These are phyloP conservation scores for Rhynchosporium secalis DNA, from an alignment of 2,329 filamentous ascomycete genomes.

Conservation along the genomic window DNA sequence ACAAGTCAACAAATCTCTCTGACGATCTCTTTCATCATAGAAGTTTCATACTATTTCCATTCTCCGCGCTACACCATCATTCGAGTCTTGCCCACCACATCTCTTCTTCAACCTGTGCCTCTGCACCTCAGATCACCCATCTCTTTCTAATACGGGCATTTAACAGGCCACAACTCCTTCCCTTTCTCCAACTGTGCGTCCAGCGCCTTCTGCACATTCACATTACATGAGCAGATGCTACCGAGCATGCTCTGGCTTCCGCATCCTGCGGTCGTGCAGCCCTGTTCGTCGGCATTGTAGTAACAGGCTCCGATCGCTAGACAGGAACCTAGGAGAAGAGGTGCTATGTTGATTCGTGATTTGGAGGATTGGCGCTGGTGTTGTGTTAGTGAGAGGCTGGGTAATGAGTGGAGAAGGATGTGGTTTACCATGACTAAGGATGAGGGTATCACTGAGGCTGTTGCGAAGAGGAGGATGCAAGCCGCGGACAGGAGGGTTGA, in stretches of 20 bases:
- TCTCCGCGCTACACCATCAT: not conserved
- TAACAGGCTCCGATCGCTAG: constrained; percentile 22
- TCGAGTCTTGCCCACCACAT: not conserved
- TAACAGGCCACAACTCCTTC: constrained; percentile 21
- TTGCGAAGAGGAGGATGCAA: constrained; percentile 4
- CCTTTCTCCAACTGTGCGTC: constrained; percentile 23
- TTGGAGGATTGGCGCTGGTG: constrained; percentile 16
- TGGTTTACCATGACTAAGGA: not conserved
- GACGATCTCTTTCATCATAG: too few relatives aligned
- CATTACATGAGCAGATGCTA: constrained; percentile 22
- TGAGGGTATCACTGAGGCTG: constrained; percentile 3
- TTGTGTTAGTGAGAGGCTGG: not conserved
- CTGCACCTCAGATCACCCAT: not conserved
- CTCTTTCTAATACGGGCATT: constrained; percentile 18
- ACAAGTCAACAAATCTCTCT: too few relatives aligned
- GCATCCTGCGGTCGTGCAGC: constrained; percentile 24
- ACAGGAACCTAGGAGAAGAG: constrained; percentile 22
- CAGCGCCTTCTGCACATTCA: constrained; percentile 24
- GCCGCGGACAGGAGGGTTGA: constrained; percentile 14
- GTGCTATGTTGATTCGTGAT: constrained; percentile 18
- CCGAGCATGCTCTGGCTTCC: constrained; percentile 12
- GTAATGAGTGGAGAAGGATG: not conserved
- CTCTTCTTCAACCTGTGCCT: not conserved
- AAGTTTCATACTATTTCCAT: too few relatives aligned
- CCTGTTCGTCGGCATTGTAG: constrained; percentile 10